phyloP scores from a whole-genome alignment of 371 early-diverging fungal species.

The Dichotomocladium elegans region DNA sequence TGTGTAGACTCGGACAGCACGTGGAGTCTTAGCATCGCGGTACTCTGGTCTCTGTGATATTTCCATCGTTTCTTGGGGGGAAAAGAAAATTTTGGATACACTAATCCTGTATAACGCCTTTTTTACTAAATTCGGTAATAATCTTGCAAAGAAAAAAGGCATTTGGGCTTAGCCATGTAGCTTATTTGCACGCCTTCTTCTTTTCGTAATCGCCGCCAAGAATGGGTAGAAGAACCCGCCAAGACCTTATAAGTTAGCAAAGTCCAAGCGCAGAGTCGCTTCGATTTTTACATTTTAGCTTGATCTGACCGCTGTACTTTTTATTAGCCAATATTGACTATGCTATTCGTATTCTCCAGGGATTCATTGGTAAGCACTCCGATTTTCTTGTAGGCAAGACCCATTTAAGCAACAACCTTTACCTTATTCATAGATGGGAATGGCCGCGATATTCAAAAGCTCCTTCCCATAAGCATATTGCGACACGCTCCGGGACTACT shows the following conservation, averaged over 20 bases:
- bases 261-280: too few relatives aligned
- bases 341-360: neutral
- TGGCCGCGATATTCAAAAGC: conserved; percentile 21
- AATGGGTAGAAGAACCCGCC: too few relatives aligned
- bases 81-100: neutral
- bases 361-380: too few relatives aligned
- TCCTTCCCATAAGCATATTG: conserved; percentile 29
- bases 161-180: too few relatives aligned
- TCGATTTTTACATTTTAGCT: too few relatives aligned
- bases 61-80: neutral
- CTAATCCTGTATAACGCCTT: neutral
- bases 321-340: neutral
- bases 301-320: neutral
- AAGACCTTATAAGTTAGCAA: too few relatives aligned
- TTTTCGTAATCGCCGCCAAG: too few relatives aligned
- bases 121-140: neutral
- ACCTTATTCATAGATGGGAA: conserved; percentile 7
- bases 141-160: too few relatives aligned
- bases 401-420: too few relatives aligned
- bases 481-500: conserved; percentile 36
- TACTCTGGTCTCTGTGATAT: conserved; percentile 17
- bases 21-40: conserved; percentile 28
- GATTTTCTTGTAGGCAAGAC: too few relatives aligned
- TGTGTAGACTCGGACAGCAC: conserved; percentile 46
- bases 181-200: too few relatives aligned